phyloP scores from a whole-genome alignment of 1,284 basidiomycete species.

The Ceratobasidium sp. region DNA sequence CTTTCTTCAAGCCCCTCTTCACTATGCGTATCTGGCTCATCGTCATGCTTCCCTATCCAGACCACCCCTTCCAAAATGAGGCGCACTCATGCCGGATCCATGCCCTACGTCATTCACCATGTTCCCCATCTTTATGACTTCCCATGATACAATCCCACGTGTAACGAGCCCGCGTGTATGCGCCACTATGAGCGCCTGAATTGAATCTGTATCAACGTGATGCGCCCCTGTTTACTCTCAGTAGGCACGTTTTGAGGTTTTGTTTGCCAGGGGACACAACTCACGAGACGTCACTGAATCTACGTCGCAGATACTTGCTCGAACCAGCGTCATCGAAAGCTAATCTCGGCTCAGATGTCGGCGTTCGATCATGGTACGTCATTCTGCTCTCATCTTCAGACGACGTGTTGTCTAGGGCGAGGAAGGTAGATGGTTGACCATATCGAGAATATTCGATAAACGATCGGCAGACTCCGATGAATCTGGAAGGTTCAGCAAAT shows the following conservation, averaged over 20 bases:
- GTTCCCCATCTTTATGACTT: conserved; percentile 18
- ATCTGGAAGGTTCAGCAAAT: neutral
- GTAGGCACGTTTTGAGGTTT: neutral
- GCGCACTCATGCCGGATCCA: conserved; percentile 7
- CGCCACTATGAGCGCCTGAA: neutral
- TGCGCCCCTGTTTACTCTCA: neutral
- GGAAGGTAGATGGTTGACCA: neutral
- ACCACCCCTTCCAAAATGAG: neutral
- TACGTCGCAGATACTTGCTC: neutral
- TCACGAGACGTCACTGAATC: neutral
- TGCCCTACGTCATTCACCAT: conserved; percentile 20
- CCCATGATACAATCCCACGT: conserved; percentile 35
- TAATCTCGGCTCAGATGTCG: neutral
- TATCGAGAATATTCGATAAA: neutral
- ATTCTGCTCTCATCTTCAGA: neutral
- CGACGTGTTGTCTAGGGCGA: neutral
- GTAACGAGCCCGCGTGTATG: neutral
- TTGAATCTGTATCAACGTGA: neutral
- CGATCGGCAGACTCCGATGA: neutral
- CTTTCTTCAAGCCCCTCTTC: neutral
- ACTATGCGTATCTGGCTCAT: neutral
- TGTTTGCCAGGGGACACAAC: neutral
- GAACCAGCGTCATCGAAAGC: conserved; percentile 3
- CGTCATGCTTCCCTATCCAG: neutral
- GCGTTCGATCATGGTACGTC: neutral